phyloP scores from a whole-genome alignment of 2,329 filamentous ascomycete species.

The Bipolaris cookei region DNA sequence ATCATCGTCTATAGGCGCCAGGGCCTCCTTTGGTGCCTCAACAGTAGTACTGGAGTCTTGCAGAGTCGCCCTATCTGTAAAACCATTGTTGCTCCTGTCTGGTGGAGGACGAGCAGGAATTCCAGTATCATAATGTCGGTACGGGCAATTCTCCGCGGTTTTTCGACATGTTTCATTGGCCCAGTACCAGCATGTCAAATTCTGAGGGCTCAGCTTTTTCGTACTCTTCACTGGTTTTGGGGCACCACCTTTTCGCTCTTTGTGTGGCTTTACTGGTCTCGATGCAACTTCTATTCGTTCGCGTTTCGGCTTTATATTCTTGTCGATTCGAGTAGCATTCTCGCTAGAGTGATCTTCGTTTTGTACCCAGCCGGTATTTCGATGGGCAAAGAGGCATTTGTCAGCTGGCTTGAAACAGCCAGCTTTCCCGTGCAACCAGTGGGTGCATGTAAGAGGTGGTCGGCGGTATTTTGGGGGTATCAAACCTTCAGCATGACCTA shows the following conservation, averaged over 20 bases:
- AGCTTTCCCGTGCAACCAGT: constrained; percentile 27
- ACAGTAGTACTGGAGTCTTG: neutral
- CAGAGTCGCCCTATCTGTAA: neutral
- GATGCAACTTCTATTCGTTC: neutral
- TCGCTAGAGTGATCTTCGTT: neutral
- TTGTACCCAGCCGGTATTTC: constrained; percentile 36
- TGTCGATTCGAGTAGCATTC: constrained; percentile 18
- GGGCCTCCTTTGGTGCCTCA: neutral
- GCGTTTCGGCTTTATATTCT: neutral
- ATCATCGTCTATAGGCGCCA: neutral
- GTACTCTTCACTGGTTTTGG: neutral
- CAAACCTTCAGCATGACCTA: constrained; percentile 23
- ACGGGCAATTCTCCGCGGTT: constrained; percentile 15
- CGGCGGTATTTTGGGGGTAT: constrained; percentile 36
- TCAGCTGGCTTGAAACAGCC: constrained; percentile 30
- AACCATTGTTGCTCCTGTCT: constrained; percentile 9
- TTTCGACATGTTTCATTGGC: constrained; percentile 12
- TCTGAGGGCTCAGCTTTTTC: neutral
- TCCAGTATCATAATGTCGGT: constrained; percentile 26
- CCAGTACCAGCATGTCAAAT: constrained; percentile 36
- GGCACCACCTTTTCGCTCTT: too few relatives aligned
- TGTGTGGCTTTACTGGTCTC: too few relatives aligned
- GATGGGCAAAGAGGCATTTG: constrained; percentile 37
- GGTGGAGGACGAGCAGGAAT: neutral
- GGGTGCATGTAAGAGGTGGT: constrained; percentile 38